Base-by-base conservation (phyloP, 208 protist genomes). In the Zelonia costaricensis region DNA sequence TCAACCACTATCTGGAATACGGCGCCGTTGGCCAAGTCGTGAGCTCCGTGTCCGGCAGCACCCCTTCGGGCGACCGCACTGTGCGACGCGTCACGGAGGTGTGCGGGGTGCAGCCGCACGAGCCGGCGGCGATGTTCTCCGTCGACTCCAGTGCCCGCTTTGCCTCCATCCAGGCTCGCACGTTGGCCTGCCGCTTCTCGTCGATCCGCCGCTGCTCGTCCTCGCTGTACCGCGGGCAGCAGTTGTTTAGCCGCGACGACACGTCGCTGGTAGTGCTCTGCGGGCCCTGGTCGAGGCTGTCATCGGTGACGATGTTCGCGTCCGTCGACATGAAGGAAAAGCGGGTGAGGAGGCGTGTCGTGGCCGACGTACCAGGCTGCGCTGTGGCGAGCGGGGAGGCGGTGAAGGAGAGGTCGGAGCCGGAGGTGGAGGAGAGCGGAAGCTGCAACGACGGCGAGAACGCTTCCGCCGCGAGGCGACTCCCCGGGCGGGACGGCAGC, bases 151-250 rank as follows among this genome's bases (percentile, higher is more conserved):
- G 59, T 7, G 75, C 75, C 20, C 69, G 57, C 64, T 72, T 70
- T 7, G 75, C 75, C 51, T 81, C 63, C 47, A 65, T 58, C 75
- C 75, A 81, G 30, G 61, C 75, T 12, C 63, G 59, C 9, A 49
- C 69, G 35, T 72, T 81, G 8, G 43, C 69, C 33, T 69, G 75
- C 20, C 75, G 57, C 36, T 76, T 65, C 64, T 77, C 25, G n/a
- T 81, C 64, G 28, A 81, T 76, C 35, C 25, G 43, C 13, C 75
- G 75, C 51, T 60, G 62, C 46, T 74, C 69, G 16, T 66, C 65
- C 13, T 67, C 45, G 23, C 54, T 61, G 64, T 77, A 81, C 25
- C 62, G 69, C 3, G 69, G 69, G 39, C 58, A 76, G 62, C 69
- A 69, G 33, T 31, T 47, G 57, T 46, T 64, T 46, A 56, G 23